phyloP scores from a whole-genome alignment of 495 filamentous ascomycete genomes.

The Aspergillus egyptiacus region DNA sequence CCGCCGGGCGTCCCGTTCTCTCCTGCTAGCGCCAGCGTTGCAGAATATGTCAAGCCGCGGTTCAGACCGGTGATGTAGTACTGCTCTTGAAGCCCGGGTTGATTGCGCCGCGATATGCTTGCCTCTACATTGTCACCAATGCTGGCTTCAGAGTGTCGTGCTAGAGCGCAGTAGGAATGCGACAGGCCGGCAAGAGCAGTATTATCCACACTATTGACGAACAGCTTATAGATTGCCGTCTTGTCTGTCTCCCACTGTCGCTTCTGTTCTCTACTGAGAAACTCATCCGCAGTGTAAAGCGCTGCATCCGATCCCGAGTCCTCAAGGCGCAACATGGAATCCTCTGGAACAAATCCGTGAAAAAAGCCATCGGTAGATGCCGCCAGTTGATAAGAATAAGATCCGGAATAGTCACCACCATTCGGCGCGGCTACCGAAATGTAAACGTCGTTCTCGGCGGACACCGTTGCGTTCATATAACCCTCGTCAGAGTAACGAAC shows the following conservation, averaged over 20 bases:
- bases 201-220: conserved; percentile 62
- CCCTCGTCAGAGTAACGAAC: conserved; percentile 48
- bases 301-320: conserved; percentile 76
- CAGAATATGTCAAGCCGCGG: conserved; percentile 59
- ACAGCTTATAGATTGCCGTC: conserved; percentile 65
- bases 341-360: conserved; percentile 48
- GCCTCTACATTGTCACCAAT: conserved; percentile 49
- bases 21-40: conserved; percentile 59
- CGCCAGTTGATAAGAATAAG: conserved; percentile 72
- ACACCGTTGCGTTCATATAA: conserved; percentile 37
- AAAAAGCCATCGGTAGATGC: conserved; percentile 74
- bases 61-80: conserved; percentile 77
- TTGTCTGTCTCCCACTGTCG: conserved; percentile 47
- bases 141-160: conserved; percentile 54
- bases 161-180: conserved; percentile 68
- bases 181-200: conserved; percentile 58
- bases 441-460: conserved; percentile 57
- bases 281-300: conserved; percentile 55
- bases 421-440: conserved; percentile 67
- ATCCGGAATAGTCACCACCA: conserved; percentile 48
- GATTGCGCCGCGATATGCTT: conserved; percentile 58
- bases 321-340: conserved; percentile 57
- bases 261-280: conserved; percentile 52
- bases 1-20: conserved; percentile 51
- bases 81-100: conserved; percentile 66